Base-by-base conservation (phyloP, 129 eudicot species). In the Rutidosis leptorrhynchoides region DNA sequence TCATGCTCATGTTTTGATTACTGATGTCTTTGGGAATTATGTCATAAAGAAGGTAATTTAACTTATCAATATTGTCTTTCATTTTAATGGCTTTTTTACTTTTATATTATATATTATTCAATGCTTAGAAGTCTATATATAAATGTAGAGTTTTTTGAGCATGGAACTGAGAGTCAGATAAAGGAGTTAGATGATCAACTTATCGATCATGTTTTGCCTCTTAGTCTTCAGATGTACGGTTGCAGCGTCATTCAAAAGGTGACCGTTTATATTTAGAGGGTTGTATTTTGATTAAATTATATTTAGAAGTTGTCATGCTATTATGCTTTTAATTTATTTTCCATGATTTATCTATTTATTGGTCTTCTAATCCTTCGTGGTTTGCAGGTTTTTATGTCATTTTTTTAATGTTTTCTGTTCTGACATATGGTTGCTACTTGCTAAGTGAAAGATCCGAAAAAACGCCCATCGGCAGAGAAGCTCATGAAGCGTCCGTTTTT, bases 211-310 rank as follows among this genome's bases (percentile, higher is more conserved):
- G 95, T 93, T 61, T 75, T 93, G 83, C 86, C 95, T 77, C 90
- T 93, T 49, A 88, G 91, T 68, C 89, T 88, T 52, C 95, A 88
- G 63, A 93, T 88, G 91, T 93, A 93, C 64, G 96, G 98, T 48
- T 93, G 98, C 83, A 81, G 96, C 78, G 98, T 93, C 30, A 86
- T 93, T 56, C 98, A 93, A 37, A 88, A 93, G 98, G 98, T 90
- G 54, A 53, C 16, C 16, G n/a, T 69, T 69, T n/a, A n/a, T n/a
- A n/a, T n/a, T n/a, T n/a, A n/a, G n/a, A n/a, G n/a, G n/a, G n/a
- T n/a, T n/a, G n/a, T n/a, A n/a, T n/a, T n/a, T n/a, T n/a, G n/a
- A n/a, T n/a, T n/a, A n/a, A n/a, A n/a, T n/a, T n/a, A n/a, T n/a
- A n/a, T n/a, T n/a, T n/a, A n/a, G n/a, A n/a, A n/a, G n/a, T n/a